Conservation (phyloP, 2,329 filamentous ascomycete genomes). For the Aspergillus sp. region DNA sequence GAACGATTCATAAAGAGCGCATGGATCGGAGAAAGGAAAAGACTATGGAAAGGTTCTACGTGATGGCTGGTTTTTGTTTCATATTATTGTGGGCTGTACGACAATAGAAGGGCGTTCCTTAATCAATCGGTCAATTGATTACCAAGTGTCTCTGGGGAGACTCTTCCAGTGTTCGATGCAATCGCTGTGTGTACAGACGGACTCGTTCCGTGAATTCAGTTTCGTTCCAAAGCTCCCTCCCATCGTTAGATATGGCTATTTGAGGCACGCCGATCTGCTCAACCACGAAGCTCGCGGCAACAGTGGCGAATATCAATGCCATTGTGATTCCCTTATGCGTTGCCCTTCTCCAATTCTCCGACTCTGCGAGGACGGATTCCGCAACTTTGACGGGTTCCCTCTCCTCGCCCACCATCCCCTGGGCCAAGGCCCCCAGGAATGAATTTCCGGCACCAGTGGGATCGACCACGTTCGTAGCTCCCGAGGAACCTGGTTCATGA, state of each 20-base stretch:
- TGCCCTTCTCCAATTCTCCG: constrained; percentile 47
- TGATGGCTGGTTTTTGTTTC: constrained; percentile 24
- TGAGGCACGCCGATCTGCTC: constrained; percentile 84
- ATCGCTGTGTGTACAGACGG: constrained; percentile 39
- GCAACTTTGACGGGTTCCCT: constrained; percentile 26
- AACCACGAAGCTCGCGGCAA: constrained; percentile 88
- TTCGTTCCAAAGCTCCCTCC: constrained; percentile 41
- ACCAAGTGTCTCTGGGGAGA: constrained; percentile 31
- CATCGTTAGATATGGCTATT: constrained; percentile 24
- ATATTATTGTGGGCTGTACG: constrained; percentile 32
- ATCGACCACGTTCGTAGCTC: constrained; percentile 61
- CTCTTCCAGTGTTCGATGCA: constrained; percentile 36
- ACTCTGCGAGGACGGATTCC: constrained; percentile 39
- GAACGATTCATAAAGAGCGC: constrained; percentile 30
- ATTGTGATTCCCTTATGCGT: constrained; percentile 46
- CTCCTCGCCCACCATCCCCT: constrained; percentile 48
- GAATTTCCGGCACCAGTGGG: constrained; percentile 92
- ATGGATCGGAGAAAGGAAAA: constrained; percentile 5
- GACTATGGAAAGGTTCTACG: constrained; percentile 15
- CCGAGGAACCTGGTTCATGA: constrained; percentile 44
- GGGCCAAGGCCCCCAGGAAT: constrained; percentile 64
- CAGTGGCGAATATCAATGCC: constrained; percentile 70
- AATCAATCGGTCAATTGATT: constrained; percentile 30
- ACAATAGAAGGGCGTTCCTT: constrained; percentile 34
- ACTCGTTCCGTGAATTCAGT: constrained; percentile 40